Evolutionary conservation across 148 eudicot genomes (phyloP).

Genomic region (Rhododendron griersonianum): DNA sequence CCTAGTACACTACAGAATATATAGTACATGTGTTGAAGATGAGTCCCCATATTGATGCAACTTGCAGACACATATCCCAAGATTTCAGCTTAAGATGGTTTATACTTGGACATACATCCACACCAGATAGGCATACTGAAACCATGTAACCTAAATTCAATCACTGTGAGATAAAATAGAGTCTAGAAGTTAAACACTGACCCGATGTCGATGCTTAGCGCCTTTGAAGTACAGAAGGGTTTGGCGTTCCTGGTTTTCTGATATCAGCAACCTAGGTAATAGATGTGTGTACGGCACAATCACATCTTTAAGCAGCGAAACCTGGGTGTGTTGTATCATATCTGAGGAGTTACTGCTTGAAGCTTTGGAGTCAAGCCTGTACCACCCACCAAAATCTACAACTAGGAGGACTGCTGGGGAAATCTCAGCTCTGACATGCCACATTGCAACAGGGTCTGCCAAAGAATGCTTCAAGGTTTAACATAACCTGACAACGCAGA

Average conservation of each 20-base stretch:
- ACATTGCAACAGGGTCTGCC: constrained; percentile 99
- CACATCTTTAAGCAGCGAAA: constrained; percentile 87
- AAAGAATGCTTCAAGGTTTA: constrained; percentile 96
- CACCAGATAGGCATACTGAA: neutral
- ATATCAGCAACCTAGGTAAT: constrained; percentile 55
- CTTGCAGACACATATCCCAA: neutral
- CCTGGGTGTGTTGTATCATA: constrained; percentile 83
- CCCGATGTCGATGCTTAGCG: constrained; percentile 93
- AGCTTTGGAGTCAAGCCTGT: constrained; percentile 68
- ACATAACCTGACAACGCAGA: constrained; percentile 90
- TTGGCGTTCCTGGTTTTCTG: constrained; percentile 58
- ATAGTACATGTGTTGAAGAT: neutral
- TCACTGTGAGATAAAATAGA: neutral
- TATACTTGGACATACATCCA: neutral
- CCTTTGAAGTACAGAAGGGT: constrained; percentile 95
- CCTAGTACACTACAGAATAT: neutral
- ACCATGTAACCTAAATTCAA: neutral
- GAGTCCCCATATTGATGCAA: neutral
- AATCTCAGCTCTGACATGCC: constrained; percentile 87
- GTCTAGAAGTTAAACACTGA: constrained; percentile 31
- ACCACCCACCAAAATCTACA: constrained; percentile 99
- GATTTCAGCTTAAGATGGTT: neutral
- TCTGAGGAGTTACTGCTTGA: constrained; percentile 55
- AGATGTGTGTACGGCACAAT: constrained; percentile 85
- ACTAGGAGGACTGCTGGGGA: constrained; percentile 88